Conservation (phyloP, 192 early-diverging fungal species). For the Entomortierella lignicola region DNA sequence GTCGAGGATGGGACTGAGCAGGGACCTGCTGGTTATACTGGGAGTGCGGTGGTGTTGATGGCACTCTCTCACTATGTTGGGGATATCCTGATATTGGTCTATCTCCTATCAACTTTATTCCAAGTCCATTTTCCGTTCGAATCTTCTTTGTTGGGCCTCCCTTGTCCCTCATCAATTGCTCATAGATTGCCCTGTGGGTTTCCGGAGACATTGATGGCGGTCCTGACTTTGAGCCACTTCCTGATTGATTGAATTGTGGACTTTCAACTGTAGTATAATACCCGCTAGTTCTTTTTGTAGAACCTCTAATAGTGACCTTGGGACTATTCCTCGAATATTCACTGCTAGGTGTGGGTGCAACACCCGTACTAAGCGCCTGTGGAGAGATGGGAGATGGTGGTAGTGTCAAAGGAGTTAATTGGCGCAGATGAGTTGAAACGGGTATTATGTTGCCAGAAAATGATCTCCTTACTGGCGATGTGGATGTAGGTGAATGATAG, state of each 20-base stretch:
- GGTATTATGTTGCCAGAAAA: too few relatives aligned
- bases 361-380: neutral
- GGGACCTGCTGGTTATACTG: too few relatives aligned
- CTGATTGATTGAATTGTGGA: neutral
- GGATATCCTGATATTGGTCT: neutral
- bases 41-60: neutral
- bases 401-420: neutral
- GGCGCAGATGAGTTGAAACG: neutral
- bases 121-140: neutral
- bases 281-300: neutral
- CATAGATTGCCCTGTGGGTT: slow-evolving; percentile 6
- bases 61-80: neutral
- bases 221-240: neutral
- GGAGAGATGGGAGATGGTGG: slow-evolving; percentile 9
- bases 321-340: neutral
- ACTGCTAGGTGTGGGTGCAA: neutral
- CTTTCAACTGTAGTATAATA: neutral
- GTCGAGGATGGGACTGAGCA: too few relatives aligned
- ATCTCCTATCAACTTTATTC: neutral
- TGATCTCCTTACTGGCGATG: neutral
- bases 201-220: neutral
- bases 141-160: slow-evolving; percentile 14
- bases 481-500: neutral
- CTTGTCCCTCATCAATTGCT: neutral
- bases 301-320: neutral